Evolutionary conservation across 306 rosid genomes (phyloP).

Genomic region (Myrica gale): DNA sequence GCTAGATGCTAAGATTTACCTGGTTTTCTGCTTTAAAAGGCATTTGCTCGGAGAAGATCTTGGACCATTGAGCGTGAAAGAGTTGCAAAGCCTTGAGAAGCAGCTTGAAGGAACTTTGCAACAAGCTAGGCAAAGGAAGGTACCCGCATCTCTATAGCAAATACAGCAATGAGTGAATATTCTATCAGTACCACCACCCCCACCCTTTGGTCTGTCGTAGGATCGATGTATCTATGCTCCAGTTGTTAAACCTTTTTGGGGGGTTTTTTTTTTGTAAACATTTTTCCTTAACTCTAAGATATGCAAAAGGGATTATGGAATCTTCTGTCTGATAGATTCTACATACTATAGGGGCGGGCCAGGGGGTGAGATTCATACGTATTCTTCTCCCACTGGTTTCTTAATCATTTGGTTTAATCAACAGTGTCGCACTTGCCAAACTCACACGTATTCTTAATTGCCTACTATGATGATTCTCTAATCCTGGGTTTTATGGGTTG

Average conservation of each 20-base stretch:
- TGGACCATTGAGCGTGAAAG: constrained; percentile 80
- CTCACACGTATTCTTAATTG: not conserved
- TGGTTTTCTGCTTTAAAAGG: constrained; percentile 37
- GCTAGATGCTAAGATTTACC: not conserved
- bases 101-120: constrained; percentile 88
- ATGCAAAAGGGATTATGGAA: no score
- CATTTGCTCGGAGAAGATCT: constrained; percentile 98
- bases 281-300: no score
- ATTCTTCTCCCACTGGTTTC: no score
- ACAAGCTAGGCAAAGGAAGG: constrained; percentile 89
- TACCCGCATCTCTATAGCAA: not conserved
- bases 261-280: no score
- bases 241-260: no score
- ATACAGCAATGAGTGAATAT: not conserved
- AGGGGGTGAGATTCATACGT: no score
- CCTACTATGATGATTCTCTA: not conserved
- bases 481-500: not conserved
- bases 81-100: constrained; percentile 82
- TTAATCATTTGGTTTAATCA: not conserved
- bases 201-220: no score
- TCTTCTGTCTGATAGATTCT: no score
- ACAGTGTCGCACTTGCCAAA: not conserved
- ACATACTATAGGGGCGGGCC: no score
- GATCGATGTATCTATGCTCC: no score
- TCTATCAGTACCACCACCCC: no score